Evolutionary conservation across 768 basidiomycete species (phyloP), one percentile per base, ranked within the genome.

Genomic region (Lanmaoa rubissima): DNA sequence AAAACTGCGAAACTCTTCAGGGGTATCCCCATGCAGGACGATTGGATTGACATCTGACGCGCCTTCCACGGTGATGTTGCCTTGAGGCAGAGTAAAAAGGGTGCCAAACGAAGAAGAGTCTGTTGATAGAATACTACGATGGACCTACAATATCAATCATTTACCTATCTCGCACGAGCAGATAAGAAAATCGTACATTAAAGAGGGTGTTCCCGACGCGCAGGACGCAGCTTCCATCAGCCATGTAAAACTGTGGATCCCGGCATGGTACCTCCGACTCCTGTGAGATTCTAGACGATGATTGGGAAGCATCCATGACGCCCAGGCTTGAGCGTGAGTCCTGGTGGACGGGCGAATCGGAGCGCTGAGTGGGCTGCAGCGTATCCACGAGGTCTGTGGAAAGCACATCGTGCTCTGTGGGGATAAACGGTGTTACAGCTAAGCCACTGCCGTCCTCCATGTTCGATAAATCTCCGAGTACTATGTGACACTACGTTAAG

Each of bases 61-160:
- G 4, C 90, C 90, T 63, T 91, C 88, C 2, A 64, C 70, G 14
- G 71, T 64, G 10, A 69, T 66, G 40, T 75, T 70, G 2, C 82
- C 85, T 65, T 84, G 82, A 4, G 89, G 88, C 24, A 91, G 72
- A 5, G 80, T 76, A 65, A 92, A 90, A 78, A 90, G 80, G 4
- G 81, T 73, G 26, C 76, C 68, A 64, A 92, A 92, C 38, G 81
- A 82, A 16, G 86, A 86, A 3, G 78, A 76, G 61, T 89, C 87
- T 58, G 76, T 79, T 19, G 84, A 83, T 53, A 90, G 67, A 48
- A 83, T 78, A 35, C 82, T 78, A 31, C 82, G 75, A 68, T 86
- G 85, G 10, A 86, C 79, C 84, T 86, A 62, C 40, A 52, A 36
- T 13, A 24, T 14, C 19, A 21, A 48, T 57, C 28, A 58, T 48